Evolutionary conservation across 352 stramenopile species (phyloP), one percentile per base, ranked within the genome.

Genomic region (Lagenidium sp.): DNA sequence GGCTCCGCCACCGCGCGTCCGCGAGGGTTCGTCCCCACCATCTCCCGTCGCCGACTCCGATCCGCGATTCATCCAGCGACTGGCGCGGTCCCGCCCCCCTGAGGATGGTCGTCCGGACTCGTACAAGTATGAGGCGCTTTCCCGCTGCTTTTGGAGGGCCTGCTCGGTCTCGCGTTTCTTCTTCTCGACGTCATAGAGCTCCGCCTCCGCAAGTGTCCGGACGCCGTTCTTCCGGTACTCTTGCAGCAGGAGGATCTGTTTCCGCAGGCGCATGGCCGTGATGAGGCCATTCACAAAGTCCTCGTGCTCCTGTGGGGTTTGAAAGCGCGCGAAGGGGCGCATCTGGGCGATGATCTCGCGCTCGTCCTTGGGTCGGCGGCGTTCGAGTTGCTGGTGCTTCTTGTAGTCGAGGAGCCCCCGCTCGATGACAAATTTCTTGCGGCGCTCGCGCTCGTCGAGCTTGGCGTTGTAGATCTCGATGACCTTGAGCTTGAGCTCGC

Each of bases 401-500:
- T 96, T 95, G 58, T 98, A 98, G 58, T 98, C 88, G 18, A 97
- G 53, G 16, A 97, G 47, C 5, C 86, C 81, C 2, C 82, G 81
- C 49, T 96, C 82, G 19, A 95, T 67, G 7, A 97, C 83, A 61
- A 97, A 96, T 41, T 87, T 74, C 50, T 96, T 97, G 32, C 88
- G 70, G 4, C 85, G 79, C 48, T 96, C 90, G 36, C 96, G 72
- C 50, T 98, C 95, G 35, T 92, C 76, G 19, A 98, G 68, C 50
- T 98, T 98, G 28, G 76, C 55, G 60, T 98, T 98, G 80, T 98
- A 99, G 38, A 98, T 98, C 50, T 86, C 65, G 38, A 98, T 85
- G 12, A 99, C 80, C 53, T 97, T 85, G 28, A 98, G 62, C 65
- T 99, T 99, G 36, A 98, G 69, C 51, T 96, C 77, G 29, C 75